Percentiles rank a stretch among this genome's conserved stretches.
Evolutionary conservation across 305 asterid species (phyloP).

Genomic region (Fraxinus latifolia): DNA sequence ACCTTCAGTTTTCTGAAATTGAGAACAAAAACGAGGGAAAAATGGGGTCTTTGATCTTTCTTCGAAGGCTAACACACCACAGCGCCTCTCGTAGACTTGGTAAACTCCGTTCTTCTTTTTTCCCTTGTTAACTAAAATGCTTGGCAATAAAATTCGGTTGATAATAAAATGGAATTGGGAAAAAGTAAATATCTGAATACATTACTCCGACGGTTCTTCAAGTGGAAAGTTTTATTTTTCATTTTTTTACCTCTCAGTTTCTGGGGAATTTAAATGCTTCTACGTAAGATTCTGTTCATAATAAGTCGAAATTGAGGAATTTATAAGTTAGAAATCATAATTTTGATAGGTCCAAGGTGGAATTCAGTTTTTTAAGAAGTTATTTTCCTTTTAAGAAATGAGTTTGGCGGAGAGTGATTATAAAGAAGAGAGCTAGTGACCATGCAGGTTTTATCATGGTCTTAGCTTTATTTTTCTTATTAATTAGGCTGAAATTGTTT

Average conservation of each 20-base stretch:
- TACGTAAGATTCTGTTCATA: not conserved
- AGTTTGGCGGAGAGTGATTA: not conserved
- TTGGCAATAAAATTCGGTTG: not conserved
- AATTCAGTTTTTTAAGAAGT: not conserved
- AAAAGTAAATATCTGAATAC: not conserved
- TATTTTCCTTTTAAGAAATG: not conserved
- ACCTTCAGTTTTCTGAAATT: not conserved
- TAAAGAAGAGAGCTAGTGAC: not conserved
- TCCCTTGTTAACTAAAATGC: not conserved
- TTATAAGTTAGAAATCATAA: not conserved
- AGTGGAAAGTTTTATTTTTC: not conserved
- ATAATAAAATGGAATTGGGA: not conserved
- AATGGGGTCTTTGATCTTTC: slow-evolving; percentile 51
- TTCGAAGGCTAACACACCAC: slow-evolving; percentile 40
- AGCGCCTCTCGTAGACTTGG: slow-evolving; percentile 33
- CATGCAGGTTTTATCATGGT: not conserved
- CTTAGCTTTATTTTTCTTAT: not conserved
- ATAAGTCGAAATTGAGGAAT: not conserved
- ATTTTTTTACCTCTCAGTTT: not conserved
- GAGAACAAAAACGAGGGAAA: not conserved
- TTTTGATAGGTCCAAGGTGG: not conserved
- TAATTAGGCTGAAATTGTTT: not conserved
- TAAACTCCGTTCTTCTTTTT: slow-evolving; percentile 6
- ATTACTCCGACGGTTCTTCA: not conserved
- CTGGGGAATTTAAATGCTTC: not conserved